Conservation (phyloP, 108 stramenopile species). For the Cylindrotheca closterium region DNA sequence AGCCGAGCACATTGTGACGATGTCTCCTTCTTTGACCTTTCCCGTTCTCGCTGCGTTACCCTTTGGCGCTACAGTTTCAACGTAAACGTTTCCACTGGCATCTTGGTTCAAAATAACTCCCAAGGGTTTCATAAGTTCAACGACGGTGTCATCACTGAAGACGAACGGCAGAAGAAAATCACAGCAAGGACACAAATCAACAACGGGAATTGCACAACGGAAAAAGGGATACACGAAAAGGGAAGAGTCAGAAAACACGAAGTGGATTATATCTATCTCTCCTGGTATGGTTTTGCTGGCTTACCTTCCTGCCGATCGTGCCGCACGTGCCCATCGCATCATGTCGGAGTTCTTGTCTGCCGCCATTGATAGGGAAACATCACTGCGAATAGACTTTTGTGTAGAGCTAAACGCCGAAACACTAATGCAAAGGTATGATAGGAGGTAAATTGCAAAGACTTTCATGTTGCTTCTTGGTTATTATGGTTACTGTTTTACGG, state of each 20-base stretch:
- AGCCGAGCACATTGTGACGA: constrained; percentile 92
- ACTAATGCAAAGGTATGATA: neutral
- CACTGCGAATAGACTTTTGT: neutral
- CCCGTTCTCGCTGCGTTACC: constrained; percentile 93
- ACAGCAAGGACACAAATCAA: no score
- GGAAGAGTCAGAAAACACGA: no score
- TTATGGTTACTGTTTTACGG: no score
- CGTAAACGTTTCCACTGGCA: constrained; percentile 84
- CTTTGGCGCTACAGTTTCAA: constrained; percentile 86
- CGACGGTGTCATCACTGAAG: constrained; percentile 84
- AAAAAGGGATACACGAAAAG: no score
- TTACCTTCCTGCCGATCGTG: constrained; percentile 58
- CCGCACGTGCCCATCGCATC: constrained; percentile 57
- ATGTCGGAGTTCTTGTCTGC: constrained; percentile 54
- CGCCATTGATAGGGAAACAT: constrained; percentile 17
- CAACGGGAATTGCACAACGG: no score
- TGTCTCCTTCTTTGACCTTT: constrained; percentile 82
- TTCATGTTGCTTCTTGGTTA: no score
- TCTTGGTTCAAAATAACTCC: constrained; percentile 93
- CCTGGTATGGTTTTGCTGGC: no score
- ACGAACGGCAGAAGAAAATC: no score
- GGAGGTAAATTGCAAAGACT: no score
- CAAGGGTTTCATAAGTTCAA: constrained; percentile 89
- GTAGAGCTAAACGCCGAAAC: neutral
- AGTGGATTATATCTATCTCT: no score